Evolutionary conservation across 805 yeast species (phyloP).

Genomic region (Saturnispora dispora): DNA sequence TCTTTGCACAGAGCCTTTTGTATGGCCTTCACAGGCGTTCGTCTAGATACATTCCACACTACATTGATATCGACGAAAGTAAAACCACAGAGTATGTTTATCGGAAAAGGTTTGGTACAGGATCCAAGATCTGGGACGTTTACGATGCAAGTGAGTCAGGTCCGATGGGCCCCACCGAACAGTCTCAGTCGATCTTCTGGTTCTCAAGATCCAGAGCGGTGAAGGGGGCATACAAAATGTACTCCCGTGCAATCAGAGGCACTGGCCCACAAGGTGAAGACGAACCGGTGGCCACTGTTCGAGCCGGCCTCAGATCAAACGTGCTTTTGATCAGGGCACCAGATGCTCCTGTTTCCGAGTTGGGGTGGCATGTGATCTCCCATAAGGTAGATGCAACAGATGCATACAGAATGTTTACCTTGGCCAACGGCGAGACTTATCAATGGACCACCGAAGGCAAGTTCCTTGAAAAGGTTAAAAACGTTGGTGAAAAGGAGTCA

Average conservation of each 20-base stretch:
- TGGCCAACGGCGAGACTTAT: conserved; percentile 50
- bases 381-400: conserved; percentile 56
- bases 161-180: conserved; percentile 34
- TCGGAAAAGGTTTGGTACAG: conserved; percentile 51
- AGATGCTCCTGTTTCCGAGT: conserved; percentile 40
- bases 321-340: conserved; percentile 47
- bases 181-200: conserved; percentile 40
- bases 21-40: conserved; percentile 49
- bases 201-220: conserved; percentile 57
- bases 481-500: conserved; percentile 54
- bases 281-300: conserved; percentile 47
- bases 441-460: conserved; percentile 59
- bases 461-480: conserved; percentile 47
- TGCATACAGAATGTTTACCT: conserved; percentile 48
- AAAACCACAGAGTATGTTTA: conserved; percentile 36
- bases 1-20: conserved; percentile 43
- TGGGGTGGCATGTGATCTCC: conserved; percentile 55
- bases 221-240: conserved; percentile 57
- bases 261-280: conserved; percentile 43
- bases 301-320: conserved; percentile 56
- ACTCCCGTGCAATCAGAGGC: conserved; percentile 30
- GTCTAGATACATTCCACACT: conserved; percentile 46
- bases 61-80: conserved; percentile 34
- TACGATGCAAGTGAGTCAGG: conserved; percentile 34
- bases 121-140: conserved; percentile 49